Evolutionary conservation across 306 rosid genomes (phyloP), one percentile per base, ranked within the genome.

Genomic region (Gynostemma pentaphyllum): DNA sequence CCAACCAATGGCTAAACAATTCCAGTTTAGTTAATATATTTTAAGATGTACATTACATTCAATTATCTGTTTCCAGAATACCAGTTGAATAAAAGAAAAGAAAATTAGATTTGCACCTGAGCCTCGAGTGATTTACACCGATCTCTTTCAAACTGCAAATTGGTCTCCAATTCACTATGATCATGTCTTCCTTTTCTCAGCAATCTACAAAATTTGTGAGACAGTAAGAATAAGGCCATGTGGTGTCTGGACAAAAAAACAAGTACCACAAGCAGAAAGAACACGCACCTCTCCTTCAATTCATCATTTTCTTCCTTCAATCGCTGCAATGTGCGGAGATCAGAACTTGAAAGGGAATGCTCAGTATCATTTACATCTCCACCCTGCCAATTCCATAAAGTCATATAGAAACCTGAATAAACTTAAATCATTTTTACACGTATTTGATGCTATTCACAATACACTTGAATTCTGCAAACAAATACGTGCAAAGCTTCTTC

Each of bases 281-380:
- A 27, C 76, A 7, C 39, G 9, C 50, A 91, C 97, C 85, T 87
- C 66, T 81, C 76, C 77, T 79, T 87, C 79, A 91, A 54, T 72
- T 75, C 78, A 27, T 15, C 45, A 73, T 91, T 91, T 74, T 85
- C 95, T 45, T 79, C 75, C 74, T 72, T 88, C 83, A 92, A 74
- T 73, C 55, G 71, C 73, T 74, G 79, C 37, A 75, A 16, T 68
- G 52, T 49, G 34, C 19, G 73, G 44, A 48, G 22, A 62, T 78
- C 79, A 37, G 74, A 64, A 34, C 47, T 74, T 23, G 75, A 59
- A 28, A 9, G 54, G 2, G 40, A 53, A 47, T 22, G 68, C 29
- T 54, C 69, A 44, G 24, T 44, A 41, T 36, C 41, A 65, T 67
- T 50, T 61, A 46, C 69, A 61, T 67, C 72, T 47, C 65, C 72